phyloP scores from a whole-genome alignment of 1,284 basidiomycete genomes.

The Filobasidium uniguttulatum region DNA sequence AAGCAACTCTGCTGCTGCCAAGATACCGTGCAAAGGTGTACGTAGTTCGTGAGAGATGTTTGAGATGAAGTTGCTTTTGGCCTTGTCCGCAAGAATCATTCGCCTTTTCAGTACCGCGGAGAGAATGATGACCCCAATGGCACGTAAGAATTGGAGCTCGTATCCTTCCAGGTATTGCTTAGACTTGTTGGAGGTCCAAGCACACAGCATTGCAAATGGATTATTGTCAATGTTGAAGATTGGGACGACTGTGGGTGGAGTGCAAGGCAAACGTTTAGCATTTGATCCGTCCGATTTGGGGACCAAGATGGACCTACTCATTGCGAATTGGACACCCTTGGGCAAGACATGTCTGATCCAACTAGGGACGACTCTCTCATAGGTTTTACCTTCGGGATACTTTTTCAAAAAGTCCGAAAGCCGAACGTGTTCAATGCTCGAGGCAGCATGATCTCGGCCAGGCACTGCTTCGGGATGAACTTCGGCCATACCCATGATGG shows the following conservation, averaged over 20 bases:
- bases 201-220: constrained; percentile 81
- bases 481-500: constrained; percentile 20
- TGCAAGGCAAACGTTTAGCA: constrained; percentile 3
- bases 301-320: constrained; percentile 45
- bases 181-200: constrained; percentile 64
- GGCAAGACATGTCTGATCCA: constrained; percentile 68
- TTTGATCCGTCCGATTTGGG: neutral
- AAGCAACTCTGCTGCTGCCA: constrained; percentile 79
- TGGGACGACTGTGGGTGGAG: constrained; percentile 52
- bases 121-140: constrained; percentile 80
- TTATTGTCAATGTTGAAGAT: constrained; percentile 88
- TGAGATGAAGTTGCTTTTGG: constrained; percentile 32
- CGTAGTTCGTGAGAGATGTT: constrained; percentile 90
- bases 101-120: constrained; percentile 82
- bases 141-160: constrained; percentile 79
- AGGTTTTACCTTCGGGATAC: constrained; percentile 68
- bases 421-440: constrained; percentile 54
- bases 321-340: constrained; percentile 63
- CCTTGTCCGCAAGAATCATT: constrained; percentile 85
- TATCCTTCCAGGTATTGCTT: constrained; percentile 79
- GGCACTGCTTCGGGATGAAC: neutral
- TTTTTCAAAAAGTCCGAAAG: constrained; percentile 61
- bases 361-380: constrained; percentile 63
- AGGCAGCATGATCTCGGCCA: constrained; percentile 41
- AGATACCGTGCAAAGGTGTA: constrained; percentile 77